Conservation (phyloP, 2,329 filamentous ascomycete species). For the Fusarium citri region DNA sequence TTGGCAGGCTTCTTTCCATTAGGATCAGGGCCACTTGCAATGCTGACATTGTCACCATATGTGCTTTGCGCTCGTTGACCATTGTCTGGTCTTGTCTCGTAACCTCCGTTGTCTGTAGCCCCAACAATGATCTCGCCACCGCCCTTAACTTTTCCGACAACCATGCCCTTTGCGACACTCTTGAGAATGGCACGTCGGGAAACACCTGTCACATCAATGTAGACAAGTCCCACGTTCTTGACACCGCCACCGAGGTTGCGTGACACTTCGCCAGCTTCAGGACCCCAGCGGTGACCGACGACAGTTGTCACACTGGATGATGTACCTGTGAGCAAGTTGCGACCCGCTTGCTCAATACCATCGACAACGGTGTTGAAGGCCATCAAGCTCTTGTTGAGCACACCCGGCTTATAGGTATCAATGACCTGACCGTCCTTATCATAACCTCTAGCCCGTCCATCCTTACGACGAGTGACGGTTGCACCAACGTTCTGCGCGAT, state of each 20-base stretch:
- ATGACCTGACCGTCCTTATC: constrained; percentile 77
- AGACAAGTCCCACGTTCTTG: constrained; percentile 96
- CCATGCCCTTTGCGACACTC: constrained; percentile 96
- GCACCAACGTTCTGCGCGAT: constrained; percentile 93
- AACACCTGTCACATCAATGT: constrained; percentile 95
- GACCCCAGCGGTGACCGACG: constrained; percentile 88
- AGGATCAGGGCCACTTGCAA: constrained; percentile 44
- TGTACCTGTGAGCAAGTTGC: constrained; percentile 78
- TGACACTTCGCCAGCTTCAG: constrained; percentile 84
- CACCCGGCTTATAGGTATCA: constrained; percentile 82
- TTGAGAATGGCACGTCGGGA: constrained; percentile 91
- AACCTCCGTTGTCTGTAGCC: constrained; percentile 61
- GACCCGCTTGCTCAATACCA: constrained; percentile 88
- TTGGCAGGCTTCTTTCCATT: constrained; percentile 51
- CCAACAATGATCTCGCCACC: constrained; percentile 81
- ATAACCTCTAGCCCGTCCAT: constrained; percentile 67
- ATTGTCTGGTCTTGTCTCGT: constrained; percentile 42
- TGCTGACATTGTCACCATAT: constrained; percentile 46
- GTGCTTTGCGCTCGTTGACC: constrained; percentile 40
- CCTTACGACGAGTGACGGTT: constrained; percentile 66
- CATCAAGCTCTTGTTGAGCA: constrained; percentile 96
- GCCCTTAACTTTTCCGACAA: constrained; percentile 81
- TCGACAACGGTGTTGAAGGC: constrained; percentile 95
- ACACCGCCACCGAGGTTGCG: constrained; percentile 83
- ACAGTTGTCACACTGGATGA: constrained; percentile 85